Percentiles rank a stretch among this genome's conserved stretches.
These are phyloP conservation scores for Tetrapisispora iriomotensis DNA, from an alignment of 805 yeast genomes.

Conservation along the genomic window DNA sequence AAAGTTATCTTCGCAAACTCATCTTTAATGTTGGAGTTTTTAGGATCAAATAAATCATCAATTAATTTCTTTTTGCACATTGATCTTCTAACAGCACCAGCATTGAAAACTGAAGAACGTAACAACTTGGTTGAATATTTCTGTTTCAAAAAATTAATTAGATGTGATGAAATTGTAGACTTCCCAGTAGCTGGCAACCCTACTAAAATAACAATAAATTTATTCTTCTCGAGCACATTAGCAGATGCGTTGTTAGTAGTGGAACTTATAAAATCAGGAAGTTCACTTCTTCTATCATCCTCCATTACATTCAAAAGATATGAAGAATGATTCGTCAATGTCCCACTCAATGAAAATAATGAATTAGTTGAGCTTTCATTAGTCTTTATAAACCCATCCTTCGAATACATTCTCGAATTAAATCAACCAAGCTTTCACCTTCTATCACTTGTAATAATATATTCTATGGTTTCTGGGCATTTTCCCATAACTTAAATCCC, in stretches of 20 bases:
- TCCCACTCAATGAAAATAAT: slow-evolving; percentile 19
- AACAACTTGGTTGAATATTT: slow-evolving; percentile 15
- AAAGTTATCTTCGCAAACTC: slow-evolving; percentile 44
- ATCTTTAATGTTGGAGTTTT: slow-evolving; percentile 38
- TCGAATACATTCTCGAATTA: not conserved
- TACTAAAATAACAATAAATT: slow-evolving; percentile 59
- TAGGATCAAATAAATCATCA: slow-evolving; percentile 35
- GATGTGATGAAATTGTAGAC: slow-evolving; percentile 57
- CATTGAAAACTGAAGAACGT: slow-evolving; percentile 49
- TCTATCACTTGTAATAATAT: no score
- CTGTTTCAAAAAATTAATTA: slow-evolving; percentile 45
- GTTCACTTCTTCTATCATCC: no score
- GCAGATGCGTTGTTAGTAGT: not conserved
- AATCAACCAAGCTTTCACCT: no score
- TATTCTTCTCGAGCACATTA: slow-evolving; percentile 13
- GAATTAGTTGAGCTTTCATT: slow-evolving; percentile 19
- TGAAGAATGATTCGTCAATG: no score
- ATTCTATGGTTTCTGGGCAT: no score
- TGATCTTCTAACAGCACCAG: slow-evolving; percentile 61
- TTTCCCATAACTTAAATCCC: no score
- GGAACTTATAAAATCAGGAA: no score
- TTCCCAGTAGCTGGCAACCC: slow-evolving; percentile 76
- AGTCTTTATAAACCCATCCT: slow-evolving; percentile 4
- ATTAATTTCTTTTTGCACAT: slow-evolving; percentile 32
- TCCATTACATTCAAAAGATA: no score